phyloP scores from a whole-genome alignment of 2,329 filamentous ascomycete species.

The Aspergillus sojae region DNA sequence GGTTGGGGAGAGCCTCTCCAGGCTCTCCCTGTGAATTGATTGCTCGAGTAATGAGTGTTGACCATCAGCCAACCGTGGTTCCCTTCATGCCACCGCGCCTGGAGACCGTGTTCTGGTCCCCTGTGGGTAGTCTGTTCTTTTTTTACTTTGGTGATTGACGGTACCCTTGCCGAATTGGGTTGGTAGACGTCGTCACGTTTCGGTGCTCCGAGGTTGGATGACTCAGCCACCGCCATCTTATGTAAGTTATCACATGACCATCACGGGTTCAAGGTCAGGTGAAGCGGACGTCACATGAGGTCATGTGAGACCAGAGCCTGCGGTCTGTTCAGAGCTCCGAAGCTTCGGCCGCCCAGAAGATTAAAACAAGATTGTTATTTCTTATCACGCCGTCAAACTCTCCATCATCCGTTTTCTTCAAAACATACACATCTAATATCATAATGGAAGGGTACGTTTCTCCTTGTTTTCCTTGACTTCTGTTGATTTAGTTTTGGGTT shows the following conservation, averaged over 20 bases:
- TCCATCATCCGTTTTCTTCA: not conserved
- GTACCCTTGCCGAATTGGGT: not conserved
- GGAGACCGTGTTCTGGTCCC: constrained; percentile 5
- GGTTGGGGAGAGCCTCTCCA: not conserved
- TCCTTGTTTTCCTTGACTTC: not conserved
- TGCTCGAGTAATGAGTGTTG: not conserved
- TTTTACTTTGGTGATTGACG: constrained; percentile 17
- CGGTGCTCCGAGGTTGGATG: not conserved
- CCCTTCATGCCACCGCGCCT: constrained; percentile 11
- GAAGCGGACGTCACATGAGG: constrained; percentile 13
- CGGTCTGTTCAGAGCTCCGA: constrained; percentile 22
- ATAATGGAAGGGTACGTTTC: constrained; percentile 42
- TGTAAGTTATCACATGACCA: not conserved
- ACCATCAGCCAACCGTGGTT: constrained; percentile 17
- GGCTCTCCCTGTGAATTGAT: not conserved
- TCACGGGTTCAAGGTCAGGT: not conserved
- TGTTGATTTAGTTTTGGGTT: not conserved
- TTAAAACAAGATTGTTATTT: constrained; percentile 6
- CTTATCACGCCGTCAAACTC: not conserved
- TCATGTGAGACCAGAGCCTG: constrained; percentile 24
- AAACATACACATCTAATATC: constrained; percentile 16
- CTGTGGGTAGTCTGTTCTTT: constrained; percentile 16
- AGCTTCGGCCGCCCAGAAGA: constrained; percentile 12
- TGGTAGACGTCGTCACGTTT: not conserved
- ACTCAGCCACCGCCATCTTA: not conserved